Evolutionary conservation across 768 basidiomycete genomes (phyloP).

Genomic region (Clitopilus hobsonii): DNA sequence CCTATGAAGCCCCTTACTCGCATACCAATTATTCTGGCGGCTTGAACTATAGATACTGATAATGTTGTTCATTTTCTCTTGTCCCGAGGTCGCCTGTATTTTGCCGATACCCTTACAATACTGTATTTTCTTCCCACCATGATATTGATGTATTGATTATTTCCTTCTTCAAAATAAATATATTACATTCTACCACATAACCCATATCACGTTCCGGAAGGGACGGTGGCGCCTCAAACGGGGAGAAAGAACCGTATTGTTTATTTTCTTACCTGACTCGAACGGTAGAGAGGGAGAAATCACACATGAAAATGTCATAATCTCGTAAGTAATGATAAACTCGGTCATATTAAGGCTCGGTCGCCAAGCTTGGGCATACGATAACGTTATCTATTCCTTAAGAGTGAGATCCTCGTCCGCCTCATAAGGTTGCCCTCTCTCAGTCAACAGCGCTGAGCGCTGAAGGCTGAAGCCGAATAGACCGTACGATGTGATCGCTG

Average conservation of each 20-base stretch:
- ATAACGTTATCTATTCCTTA: background rate
- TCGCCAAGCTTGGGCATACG: background rate
- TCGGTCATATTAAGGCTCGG: background rate
- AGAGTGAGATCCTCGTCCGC: background rate
- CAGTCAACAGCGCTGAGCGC: too few species aligned
- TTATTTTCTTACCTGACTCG: too few species aligned
- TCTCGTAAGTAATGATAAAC: background rate
- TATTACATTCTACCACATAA: too few species aligned
- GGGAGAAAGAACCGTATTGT: background rate
- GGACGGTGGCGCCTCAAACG: background rate
- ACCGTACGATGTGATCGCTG: too few species aligned
- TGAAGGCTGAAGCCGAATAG: background rate
- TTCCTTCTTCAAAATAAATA: too few species aligned
- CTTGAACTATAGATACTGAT: background rate
- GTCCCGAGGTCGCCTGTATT: background rate
- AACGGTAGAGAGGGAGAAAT: too few species aligned
- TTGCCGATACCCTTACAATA: background rate
- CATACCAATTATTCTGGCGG: background rate
- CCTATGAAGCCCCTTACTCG: slow-evolving; percentile 23
- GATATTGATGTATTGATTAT: too few species aligned
- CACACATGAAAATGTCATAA: slow-evolving; percentile 13
- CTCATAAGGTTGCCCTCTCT: too few species aligned
- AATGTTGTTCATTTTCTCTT: too few species aligned
- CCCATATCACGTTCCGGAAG: background rate
- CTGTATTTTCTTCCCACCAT: background rate